Evolutionary conservation across 148 eudicot genomes (phyloP).

Genomic region (Oxyria digyna): DNA sequence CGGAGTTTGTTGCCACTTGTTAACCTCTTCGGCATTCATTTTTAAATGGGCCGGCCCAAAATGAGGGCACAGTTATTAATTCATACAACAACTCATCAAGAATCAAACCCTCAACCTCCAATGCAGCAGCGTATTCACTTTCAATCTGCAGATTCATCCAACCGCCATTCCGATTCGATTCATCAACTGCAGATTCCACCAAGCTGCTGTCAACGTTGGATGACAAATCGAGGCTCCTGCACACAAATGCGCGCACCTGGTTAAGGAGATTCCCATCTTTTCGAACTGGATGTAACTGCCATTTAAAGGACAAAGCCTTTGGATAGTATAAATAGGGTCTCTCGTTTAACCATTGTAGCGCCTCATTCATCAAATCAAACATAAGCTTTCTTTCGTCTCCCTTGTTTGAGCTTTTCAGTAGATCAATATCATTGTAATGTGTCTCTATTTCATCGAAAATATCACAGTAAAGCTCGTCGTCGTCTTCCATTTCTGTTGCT

Average conservation of each 20-base stretch:
- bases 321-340: conserved; percentile 54
- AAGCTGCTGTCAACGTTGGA: background rate
- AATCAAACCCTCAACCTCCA: conserved; percentile 52
- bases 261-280: conserved; percentile 3
- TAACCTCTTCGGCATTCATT: background rate
- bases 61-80: too few relatives aligned
- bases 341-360: conserved; percentile 31
- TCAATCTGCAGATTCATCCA: conserved; percentile 77
- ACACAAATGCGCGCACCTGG: background rate
- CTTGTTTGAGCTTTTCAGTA: conserved; percentile 18
- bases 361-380: conserved; percentile 64
- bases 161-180: conserved; percentile 13
- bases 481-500: background rate
- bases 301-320: conserved; percentile 38
- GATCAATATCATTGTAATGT: conserved; percentile 15
- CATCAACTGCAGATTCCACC: background rate
- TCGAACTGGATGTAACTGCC: conserved; percentile 34
- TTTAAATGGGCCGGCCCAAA: background rate
- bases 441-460: conserved; percentile 49
- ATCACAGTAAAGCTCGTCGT: conserved; percentile 32
- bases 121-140: conserved; percentile 39
- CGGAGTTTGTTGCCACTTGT: background rate
- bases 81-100: conserved; percentile 46
- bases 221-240: background rate
- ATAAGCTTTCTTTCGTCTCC: conserved; percentile 22